Base-by-base conservation (phyloP, 331 rosid genomes). In the Saraca asoca region DNA sequence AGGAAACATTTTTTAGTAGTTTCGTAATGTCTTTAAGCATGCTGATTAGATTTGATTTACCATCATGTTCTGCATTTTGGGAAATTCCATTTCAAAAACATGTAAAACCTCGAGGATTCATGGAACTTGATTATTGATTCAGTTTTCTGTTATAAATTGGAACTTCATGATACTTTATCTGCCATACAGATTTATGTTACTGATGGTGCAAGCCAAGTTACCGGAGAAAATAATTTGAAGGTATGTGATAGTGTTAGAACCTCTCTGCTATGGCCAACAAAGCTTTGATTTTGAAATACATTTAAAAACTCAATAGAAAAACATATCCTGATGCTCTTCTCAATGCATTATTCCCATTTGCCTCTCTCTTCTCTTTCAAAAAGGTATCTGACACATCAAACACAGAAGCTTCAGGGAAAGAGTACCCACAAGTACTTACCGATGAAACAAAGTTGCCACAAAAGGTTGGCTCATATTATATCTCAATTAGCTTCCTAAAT, bases 361-460 rank as follows among this genome's bases (percentile, higher is more conserved):
- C 37, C 37, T 34, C 7, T 16, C 46, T 34, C 8, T 12, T 24
- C 51, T 66, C 31, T 24, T 1, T 24, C 31, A 1, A 24, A 6
- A 58, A 82, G 87, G 78, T 14, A 57, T 35, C 12, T 38, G 20
- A 15, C 46, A 54, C 19, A 65, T 41, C 53, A 48, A 53, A 56
- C 44, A 46, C 49, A 18, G 58, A 45, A 38, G 55, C 64, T 66
- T 39, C 66, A 69, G 50, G 16, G 8, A 55, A 51, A 8, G 74
- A 69, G 43, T 43, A 48, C 70, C 51, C 60, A 62, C 70, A 66
- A 61, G 70, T 35, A 7, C 52, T 68, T 35, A 44, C 61, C 39
- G 43, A 35, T 42, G 58, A 42, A 11, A 17, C 12, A 20, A 48
- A 56, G 38, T 44, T 69, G 31, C 60, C 67, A 15, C 42, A 75